Conservation (phyloP, 1,284 basidiomycete species). For the Malassezia equina region DNA sequence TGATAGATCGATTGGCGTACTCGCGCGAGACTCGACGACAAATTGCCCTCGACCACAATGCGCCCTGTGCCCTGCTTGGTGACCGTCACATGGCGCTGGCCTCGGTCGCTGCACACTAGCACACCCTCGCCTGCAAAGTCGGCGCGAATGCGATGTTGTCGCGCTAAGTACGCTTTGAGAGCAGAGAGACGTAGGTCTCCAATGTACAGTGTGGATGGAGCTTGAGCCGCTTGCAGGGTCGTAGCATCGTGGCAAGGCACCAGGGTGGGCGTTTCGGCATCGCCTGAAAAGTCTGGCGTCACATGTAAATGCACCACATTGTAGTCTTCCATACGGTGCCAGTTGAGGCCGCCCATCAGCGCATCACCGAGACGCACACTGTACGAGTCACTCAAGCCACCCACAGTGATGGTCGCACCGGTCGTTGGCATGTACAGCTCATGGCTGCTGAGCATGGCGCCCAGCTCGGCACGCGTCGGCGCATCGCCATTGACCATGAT, state of each 20-base stretch:
- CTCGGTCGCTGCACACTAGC: conserved; percentile 29
- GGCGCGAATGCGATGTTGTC: conserved; percentile 28
- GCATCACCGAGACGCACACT: conserved; percentile 86
- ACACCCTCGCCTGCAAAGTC: conserved; percentile 46
- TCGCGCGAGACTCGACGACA: conserved; percentile 21
- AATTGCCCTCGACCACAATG: conserved; percentile 44
- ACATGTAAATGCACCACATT: conserved; percentile 85
- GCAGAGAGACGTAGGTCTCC: conserved; percentile 44
- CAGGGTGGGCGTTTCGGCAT: conserved; percentile 57
- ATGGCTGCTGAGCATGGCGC: conserved; percentile 53
- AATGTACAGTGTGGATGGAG: conserved; percentile 37
- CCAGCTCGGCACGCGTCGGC: conserved; percentile 19
- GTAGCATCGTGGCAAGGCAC: not conserved
- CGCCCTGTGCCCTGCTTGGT: conserved; percentile 28
- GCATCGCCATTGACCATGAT: conserved; percentile 39
- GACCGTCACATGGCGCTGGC: conserved; percentile 30
- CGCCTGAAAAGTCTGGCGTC: conserved; percentile 67
- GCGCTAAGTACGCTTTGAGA: conserved; percentile 27
- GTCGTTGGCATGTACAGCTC: conserved; percentile 72
- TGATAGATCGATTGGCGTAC: conserved; percentile 37
- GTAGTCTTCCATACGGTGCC: conserved; percentile 95
- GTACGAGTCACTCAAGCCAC: conserved; percentile 88
- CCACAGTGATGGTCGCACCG: conserved; percentile 72
- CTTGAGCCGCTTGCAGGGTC: not conserved
- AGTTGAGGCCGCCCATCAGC: conserved; percentile 65